Percentiles rank a stretch among this genome's conserved stretches.
Evolutionary conservation across 192 early-diverging fungal genomes (phyloP).

Genomic region (Allomyces macrogynus): DNA sequence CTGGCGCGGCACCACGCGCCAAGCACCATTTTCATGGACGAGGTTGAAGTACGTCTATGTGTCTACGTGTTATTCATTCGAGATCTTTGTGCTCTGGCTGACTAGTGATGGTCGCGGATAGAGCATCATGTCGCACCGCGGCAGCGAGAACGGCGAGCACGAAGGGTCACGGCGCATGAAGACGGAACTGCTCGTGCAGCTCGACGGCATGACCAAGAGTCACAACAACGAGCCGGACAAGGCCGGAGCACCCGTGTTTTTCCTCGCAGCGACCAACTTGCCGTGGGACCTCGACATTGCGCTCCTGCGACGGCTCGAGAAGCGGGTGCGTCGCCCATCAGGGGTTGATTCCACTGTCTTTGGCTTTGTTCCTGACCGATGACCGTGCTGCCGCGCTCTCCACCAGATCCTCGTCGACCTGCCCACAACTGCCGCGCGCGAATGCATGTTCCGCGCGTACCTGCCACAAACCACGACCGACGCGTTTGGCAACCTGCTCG

Average conservation of each 20-base stretch:
- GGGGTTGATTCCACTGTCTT: neutral
- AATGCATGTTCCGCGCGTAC: conserved; percentile 17
- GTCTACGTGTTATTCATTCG: too few species aligned
- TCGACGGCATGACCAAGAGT: conserved; percentile 28
- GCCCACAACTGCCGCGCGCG: conserved; percentile 16
- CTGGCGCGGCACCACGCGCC: conserved; percentile 32
- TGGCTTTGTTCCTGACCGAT: too few species aligned
- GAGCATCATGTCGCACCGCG: conserved; percentile 28
- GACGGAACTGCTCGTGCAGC: conserved; percentile 37
- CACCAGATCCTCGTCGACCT: conserved; percentile 26
- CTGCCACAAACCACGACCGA: conserved; percentile 11
- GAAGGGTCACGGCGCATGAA: conserved; percentile 37
- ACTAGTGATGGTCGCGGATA: neutral
- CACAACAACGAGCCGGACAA: conserved; percentile 1
- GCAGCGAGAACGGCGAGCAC: conserved; percentile 24
- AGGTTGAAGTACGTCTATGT: conserved; percentile 24
- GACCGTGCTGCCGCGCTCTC: too few species aligned
- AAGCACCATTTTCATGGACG: conserved; percentile 34
- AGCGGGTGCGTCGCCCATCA: conserved; percentile 11
- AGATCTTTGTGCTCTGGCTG: too few species aligned
- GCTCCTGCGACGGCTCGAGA: conserved; percentile 31
- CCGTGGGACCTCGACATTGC: conserved; percentile 38
- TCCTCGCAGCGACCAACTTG: conserved; percentile 29
- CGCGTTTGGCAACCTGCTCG: conserved; percentile 1
- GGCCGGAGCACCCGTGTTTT: conserved; percentile 14